phyloP scores from a whole-genome alignment of 2,329 filamentous ascomycete species.

The Colletotrichum falcatum region DNA sequence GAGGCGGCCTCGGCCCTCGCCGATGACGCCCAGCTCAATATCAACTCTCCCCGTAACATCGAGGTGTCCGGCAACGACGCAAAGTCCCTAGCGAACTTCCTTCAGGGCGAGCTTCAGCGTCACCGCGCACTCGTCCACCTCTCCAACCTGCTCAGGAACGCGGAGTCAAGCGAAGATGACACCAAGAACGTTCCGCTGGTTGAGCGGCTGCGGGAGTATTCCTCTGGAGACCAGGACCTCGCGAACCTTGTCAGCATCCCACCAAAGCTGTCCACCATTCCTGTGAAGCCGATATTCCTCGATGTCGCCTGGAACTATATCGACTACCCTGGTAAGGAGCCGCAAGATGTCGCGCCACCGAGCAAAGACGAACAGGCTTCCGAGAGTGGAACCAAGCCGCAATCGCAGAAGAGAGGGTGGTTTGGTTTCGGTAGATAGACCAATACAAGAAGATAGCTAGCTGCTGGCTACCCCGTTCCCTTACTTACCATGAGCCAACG shows the following conservation, averaged over 20 bases:
- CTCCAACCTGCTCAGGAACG: constrained; percentile 68
- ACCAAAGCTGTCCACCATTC: constrained; percentile 83
- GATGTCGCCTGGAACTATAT: constrained; percentile 99
- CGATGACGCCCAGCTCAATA: constrained; percentile 42
- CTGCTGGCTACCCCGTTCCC: background rate
- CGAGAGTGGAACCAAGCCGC: constrained; percentile 51
- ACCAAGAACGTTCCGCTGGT: constrained; percentile 71
- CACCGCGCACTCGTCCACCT: constrained; percentile 89
- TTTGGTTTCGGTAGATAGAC: constrained; percentile 75
- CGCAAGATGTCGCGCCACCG: constrained; percentile 46
- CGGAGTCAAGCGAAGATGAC: constrained; percentile 56
- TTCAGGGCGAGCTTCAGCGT: constrained; percentile 80
- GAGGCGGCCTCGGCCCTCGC: constrained; percentile 61
- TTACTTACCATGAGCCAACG: background rate
- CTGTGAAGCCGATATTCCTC: constrained; percentile 94
- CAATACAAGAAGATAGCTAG: constrained; percentile 16
- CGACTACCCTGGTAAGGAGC: constrained; percentile 79
- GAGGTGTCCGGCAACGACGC: constrained; percentile 72
- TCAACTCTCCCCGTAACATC: constrained; percentile 71
- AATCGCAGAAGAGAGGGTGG: constrained; percentile 77
- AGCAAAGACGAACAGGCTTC: constrained; percentile 29
- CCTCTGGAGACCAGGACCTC: constrained; percentile 77
- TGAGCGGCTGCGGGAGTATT: constrained; percentile 81
- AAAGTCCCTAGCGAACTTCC: constrained; percentile 68
- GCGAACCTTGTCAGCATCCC: constrained; percentile 88